These are phyloP conservation scores for Eucalyptus lansdowneana DNA, from an alignment of 345 rosid genomes.

Conservation along the genomic window DNA sequence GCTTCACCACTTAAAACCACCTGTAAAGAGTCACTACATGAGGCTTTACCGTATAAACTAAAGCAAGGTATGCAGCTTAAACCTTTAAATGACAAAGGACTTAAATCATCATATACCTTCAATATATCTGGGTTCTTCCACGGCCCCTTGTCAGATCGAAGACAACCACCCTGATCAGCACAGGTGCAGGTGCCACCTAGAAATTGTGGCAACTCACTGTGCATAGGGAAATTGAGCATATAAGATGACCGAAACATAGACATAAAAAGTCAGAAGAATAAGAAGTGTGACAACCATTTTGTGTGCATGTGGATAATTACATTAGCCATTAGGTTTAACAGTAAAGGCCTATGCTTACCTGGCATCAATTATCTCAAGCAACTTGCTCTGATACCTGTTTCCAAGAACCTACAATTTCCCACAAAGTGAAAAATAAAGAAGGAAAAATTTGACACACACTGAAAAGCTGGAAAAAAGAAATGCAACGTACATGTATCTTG, in stretches of 20 bases:
- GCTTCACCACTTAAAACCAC: conserved; percentile 79
- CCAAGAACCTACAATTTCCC: conserved; percentile 73
- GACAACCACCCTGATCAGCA: conserved; percentile 87
- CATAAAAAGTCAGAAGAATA: neutral
- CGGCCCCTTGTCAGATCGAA: conserved; percentile 95
- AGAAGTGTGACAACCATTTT: neutral
- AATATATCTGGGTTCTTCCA: conserved; percentile 85
- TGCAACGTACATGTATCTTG: conserved; percentile 71
- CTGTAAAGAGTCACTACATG: conserved; percentile 25
- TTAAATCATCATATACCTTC: conserved; percentile 27
- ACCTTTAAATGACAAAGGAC: neutral
- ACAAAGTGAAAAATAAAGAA: neutral
- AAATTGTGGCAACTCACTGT: conserved; percentile 90
- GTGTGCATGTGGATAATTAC: neutral
- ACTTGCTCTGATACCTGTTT: conserved; percentile 68
- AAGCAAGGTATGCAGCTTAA: neutral
- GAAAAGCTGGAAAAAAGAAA: neutral
- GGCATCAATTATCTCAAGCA: conserved; percentile 86
- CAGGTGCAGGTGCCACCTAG: conserved; percentile 89
- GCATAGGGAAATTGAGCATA: neutral
- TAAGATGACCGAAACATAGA: neutral
- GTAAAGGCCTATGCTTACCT: conserved; percentile 22
- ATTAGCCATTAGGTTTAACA: neutral
- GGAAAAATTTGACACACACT: neutral
- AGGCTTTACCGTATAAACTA: neutral